Evolutionary conservation across 192 early-diverging fungal species (phyloP).

Genomic region (Rhizophagus sp.): DNA sequence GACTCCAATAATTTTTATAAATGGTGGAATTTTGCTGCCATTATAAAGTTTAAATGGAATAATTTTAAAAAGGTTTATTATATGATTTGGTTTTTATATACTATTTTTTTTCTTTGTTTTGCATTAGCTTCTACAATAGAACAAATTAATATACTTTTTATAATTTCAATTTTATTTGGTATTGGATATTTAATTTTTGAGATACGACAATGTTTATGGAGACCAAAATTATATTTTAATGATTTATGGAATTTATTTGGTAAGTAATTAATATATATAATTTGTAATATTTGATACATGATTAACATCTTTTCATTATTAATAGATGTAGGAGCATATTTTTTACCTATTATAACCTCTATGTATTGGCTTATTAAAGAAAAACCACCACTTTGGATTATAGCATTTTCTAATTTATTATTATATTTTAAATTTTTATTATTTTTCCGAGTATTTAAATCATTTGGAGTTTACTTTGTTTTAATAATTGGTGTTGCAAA

Average conservation of each 20-base stretch:
- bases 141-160: neutral
- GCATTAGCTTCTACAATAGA: neutral
- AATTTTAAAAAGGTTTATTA: neutral
- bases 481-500: neutral
- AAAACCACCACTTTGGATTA: neutral
- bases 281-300: too few relatives aligned
- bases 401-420: neutral
- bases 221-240: neutral
- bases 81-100: neutral
- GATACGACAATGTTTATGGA: neutral
- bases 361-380: too few relatives aligned
- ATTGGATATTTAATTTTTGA: neutral
- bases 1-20: too few relatives aligned
- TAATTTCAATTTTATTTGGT: neutral
- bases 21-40: neutral
- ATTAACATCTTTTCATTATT: neutral
- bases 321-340: neutral
- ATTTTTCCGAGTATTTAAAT: neutral
- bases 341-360: too few relatives aligned
- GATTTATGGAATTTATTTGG: neutral
- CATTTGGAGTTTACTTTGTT: neutral
- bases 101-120: neutral
- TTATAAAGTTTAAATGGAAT: neutral
- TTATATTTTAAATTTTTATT: neutral
- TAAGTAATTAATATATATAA: neutral